These are phyloP conservation scores for Falciphora oryzae DNA, from an alignment of 2,329 filamentous ascomycete species.

Conservation along the genomic window DNA sequence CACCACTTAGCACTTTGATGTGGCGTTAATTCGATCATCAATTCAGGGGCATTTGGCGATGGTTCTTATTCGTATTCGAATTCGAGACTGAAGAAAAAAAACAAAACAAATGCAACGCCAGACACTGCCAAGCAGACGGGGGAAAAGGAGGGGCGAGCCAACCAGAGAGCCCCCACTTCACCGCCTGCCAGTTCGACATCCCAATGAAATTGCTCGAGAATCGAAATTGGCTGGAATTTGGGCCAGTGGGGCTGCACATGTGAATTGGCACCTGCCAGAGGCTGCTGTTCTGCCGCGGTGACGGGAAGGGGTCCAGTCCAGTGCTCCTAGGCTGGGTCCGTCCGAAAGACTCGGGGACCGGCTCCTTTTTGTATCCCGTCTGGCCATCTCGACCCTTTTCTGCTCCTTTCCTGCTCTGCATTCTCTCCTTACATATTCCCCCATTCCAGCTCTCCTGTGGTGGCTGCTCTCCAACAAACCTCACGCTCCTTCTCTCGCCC, in stretches of 20 bases:
- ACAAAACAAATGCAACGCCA: neutral
- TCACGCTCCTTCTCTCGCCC: neutral
- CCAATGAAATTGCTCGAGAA: neutral
- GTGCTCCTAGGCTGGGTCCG: neutral
- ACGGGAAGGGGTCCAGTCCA: neutral
- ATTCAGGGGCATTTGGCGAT: neutral
- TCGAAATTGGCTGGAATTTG: neutral
- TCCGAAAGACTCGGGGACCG: neutral
- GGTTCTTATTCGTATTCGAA: conserved; percentile 18
- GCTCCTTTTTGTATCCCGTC: neutral
- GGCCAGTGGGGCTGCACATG: neutral
- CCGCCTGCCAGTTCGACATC: neutral
- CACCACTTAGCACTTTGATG: neutral
- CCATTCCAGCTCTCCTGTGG: neutral
- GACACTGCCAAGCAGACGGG: neutral
- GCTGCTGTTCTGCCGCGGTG: neutral
- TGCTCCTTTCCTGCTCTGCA: neutral
- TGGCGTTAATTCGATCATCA: neutral
- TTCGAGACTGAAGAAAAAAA: conserved; percentile 8
- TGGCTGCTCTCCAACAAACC: neutral
- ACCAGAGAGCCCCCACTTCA: neutral
- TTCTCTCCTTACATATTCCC: neutral
- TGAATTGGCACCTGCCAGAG: conserved; percentile 1
- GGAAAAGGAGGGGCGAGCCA: neutral
- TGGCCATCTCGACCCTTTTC: neutral